A percentile compares a stretch with the other conserved stretches of the same genome.
These are phyloP conservation scores for Arctium minus DNA, from an alignment of 129 eudicot species.

Conservation along the genomic window DNA sequence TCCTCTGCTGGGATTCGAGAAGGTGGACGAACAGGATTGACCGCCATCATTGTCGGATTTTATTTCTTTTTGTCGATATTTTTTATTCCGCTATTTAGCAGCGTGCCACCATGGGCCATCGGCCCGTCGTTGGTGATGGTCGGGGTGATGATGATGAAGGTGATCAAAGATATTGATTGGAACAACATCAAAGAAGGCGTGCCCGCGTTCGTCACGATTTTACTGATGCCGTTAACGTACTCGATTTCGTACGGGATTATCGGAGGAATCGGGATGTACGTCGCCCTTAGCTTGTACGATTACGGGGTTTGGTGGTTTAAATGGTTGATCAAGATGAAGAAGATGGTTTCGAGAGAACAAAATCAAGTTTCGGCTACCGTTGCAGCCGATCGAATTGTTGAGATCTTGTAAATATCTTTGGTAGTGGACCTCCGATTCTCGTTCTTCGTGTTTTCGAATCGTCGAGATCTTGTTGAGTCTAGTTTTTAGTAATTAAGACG, in stretches of 20 bases:
- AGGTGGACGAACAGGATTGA: slow-evolving; percentile 84
- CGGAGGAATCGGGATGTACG: slow-evolving; percentile 74
- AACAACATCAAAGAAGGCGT: slow-evolving; percentile 56
- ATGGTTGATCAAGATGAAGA: slow-evolving; percentile 62
- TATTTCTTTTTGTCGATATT: slow-evolving; percentile 65
- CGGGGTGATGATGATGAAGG: slow-evolving; percentile 92
- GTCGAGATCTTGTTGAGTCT: background rate
- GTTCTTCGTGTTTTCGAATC: background rate
- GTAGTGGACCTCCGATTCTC: background rate
- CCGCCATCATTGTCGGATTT: slow-evolving; percentile 66
- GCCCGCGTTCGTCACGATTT: slow-evolving; percentile 80
- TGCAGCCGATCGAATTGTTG: slow-evolving; percentile 37
- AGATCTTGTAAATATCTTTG: slow-evolving; percentile 23
- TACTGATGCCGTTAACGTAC: slow-evolving; percentile 81
- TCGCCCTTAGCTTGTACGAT: slow-evolving; percentile 53
- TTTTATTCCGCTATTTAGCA: slow-evolving; percentile 62
- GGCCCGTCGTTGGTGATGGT: slow-evolving; percentile 87
- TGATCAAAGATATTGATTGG: slow-evolving; percentile 81
- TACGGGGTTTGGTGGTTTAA: slow-evolving; percentile 34
- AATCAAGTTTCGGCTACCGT: slow-evolving; percentile 71
- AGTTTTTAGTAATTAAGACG: background rate
- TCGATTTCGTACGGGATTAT: slow-evolving; percentile 85
- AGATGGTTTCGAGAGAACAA: slow-evolving; percentile 54
- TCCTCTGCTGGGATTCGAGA: slow-evolving; percentile 86
- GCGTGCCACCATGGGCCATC: slow-evolving; percentile 93